Percentiles rank a stretch among this genome's conserved stretches.
These are phyloP conservation scores for Oryza glumipatula DNA, from an alignment of 176 grass and related monocot genomes.

Conservation along the genomic window DNA sequence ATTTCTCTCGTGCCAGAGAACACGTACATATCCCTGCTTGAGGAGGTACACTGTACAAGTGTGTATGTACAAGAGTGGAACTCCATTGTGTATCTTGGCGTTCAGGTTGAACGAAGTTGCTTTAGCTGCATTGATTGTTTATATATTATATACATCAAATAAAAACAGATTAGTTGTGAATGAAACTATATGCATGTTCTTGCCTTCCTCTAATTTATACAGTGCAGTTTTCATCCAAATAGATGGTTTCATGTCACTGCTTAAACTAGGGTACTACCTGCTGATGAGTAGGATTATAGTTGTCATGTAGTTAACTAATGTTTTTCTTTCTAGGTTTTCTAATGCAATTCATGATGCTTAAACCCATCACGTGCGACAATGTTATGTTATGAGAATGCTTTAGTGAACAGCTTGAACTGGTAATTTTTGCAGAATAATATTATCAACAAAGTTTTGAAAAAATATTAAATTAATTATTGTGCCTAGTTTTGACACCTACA, in stretches of 20 bases:
- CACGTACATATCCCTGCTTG: neutral
- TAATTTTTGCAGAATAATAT: neutral
- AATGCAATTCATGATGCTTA: neutral
- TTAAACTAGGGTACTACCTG: neutral
- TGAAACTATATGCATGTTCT: neutral
- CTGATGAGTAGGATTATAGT: neutral
- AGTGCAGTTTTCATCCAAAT: neutral
- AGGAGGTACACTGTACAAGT: neutral
- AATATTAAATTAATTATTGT: neutral
- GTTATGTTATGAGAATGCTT: neutral
- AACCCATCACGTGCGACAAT: neutral
- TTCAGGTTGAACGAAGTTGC: neutral
- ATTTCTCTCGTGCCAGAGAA: neutral
- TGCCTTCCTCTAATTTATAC: neutral
- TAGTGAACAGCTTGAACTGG: neutral
- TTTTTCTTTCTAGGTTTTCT: neutral
- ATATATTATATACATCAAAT: neutral
- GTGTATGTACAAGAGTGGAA: neutral
- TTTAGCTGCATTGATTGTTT: neutral
- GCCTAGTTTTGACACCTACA: neutral
- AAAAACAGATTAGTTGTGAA: neutral
- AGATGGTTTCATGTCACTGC: neutral
- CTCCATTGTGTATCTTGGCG: neutral
- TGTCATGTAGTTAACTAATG: neutral
- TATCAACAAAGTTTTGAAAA: neutral